phyloP scores from a whole-genome alignment of 805 yeast genomes.

The Schizosaccharomyces pombe region DNA sequence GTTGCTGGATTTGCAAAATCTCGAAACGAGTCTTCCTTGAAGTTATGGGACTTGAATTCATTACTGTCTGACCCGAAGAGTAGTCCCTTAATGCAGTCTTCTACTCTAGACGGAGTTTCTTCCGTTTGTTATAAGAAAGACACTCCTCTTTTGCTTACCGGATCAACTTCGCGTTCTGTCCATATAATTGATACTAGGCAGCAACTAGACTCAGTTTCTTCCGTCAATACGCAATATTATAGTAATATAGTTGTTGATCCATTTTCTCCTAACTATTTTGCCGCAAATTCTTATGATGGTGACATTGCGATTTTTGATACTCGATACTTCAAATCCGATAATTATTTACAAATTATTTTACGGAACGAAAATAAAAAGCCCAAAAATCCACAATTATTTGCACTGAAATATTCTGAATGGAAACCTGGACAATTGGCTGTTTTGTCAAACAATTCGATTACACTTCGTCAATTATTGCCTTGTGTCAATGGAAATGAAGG shows the following conservation, averaged over 20 bases:
- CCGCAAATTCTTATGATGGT: constrained; percentile 65
- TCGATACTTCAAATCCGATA: constrained; percentile 23
- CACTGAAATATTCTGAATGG: neutral
- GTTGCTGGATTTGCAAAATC: constrained; percentile 65
- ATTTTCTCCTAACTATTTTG: constrained; percentile 38
- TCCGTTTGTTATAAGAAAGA: constrained; percentile 22
- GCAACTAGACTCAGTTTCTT: neutral
- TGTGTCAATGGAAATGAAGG: neutral
- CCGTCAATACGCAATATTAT: neutral
- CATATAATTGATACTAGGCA: constrained; percentile 31
- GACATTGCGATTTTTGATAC: constrained; percentile 66
- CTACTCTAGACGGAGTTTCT: constrained; percentile 52
- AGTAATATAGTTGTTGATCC: constrained; percentile 44
- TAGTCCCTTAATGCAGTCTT: constrained; percentile 20
- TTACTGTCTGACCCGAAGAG: neutral
- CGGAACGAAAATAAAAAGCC: neutral
- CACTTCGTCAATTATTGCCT: neutral
- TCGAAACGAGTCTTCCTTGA: constrained; percentile 50
- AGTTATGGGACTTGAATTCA: constrained; percentile 38
- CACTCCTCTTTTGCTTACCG: constrained; percentile 19
- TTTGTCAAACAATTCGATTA: neutral
- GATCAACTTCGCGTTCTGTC: constrained; percentile 54
- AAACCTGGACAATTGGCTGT: neutral
- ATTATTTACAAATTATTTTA: neutral
- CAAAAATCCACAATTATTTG: no score